Evolutionary conservation across 164 flowering plant genomes (phyloP).

Genomic region (Stephania japonica): DNA sequence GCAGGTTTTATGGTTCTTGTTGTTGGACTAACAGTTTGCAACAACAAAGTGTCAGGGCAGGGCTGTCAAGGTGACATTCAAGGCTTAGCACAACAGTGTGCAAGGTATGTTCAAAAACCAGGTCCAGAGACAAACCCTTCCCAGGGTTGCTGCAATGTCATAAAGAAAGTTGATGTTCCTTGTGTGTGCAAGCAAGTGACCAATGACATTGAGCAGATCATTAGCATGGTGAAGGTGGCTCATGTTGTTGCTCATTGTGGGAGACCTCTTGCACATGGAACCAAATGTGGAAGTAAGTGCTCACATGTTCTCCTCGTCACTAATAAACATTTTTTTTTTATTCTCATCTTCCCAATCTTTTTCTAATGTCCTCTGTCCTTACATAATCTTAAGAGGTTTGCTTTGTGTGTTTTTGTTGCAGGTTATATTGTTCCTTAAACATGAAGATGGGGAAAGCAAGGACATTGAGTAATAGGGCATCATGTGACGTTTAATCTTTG

Average conservation of each 20-base stretch:
- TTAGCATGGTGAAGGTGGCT: conserved; percentile 34
- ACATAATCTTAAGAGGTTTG: background rate
- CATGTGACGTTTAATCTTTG: too few species aligned
- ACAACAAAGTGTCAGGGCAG: background rate
- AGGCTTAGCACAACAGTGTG: conserved; percentile 22
- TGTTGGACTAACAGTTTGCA: background rate
- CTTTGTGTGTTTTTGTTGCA: background rate
- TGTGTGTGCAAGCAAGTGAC: conserved; percentile 32
- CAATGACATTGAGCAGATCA: conserved; percentile 22
- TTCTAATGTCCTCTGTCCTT: background rate
- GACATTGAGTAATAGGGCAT: too few species aligned
- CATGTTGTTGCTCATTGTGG: conserved; percentile 25
- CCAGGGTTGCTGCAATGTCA: conserved; percentile 21
- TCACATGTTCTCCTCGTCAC: background rate
- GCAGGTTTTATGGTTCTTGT: background rate
- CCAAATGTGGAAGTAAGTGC: conserved; percentile 37
- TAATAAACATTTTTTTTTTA: background rate
- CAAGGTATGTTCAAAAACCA: conserved; percentile 15
- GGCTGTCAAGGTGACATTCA: conserved; percentile 17
- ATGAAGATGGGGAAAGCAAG: too few species aligned
- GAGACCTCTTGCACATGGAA: conserved; percentile 21
- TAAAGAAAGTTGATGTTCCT: conserved; percentile 24
- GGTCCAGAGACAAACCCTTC: conserved; percentile 25
- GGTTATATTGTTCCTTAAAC: background rate
- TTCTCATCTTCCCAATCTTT: background rate